Evolutionary conservation across 257 asterid species (phyloP).

Genomic region (Nicotiana knightiana): DNA sequence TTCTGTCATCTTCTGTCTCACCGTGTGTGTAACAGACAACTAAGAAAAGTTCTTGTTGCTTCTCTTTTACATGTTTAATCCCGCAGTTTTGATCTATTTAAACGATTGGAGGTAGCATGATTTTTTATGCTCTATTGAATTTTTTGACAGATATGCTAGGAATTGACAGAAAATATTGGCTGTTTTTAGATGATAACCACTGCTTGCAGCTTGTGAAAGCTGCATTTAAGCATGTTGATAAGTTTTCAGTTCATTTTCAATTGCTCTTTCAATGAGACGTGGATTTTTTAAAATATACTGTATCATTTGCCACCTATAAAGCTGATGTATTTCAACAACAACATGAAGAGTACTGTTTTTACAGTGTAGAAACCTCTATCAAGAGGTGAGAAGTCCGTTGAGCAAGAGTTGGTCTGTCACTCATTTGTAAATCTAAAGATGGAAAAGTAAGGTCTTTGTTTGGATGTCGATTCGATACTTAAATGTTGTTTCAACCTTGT

Average conservation of each 20-base stretch:
- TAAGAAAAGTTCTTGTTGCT: too few relatives aligned
- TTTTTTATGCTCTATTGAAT: neutral
- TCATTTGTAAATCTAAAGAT: slow-evolving; percentile 37
- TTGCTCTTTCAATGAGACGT: slow-evolving; percentile 47
- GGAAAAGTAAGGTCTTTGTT: slow-evolving; percentile 53
- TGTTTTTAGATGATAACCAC: slow-evolving; percentile 52
- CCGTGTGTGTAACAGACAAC: too few relatives aligned
- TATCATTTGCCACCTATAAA: slow-evolving; percentile 43
- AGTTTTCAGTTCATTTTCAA: slow-evolving; percentile 38
- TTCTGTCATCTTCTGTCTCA: too few relatives aligned
- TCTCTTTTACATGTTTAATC: too few relatives aligned
- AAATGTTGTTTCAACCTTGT: too few relatives aligned
- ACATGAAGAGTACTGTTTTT: slow-evolving; percentile 50
- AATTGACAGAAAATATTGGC: slow-evolving; percentile 18
- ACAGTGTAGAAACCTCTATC: slow-evolving; percentile 50
- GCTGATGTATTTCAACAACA: slow-evolving; percentile 33
- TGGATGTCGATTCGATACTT: slow-evolving; percentile 1
- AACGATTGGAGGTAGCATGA: neutral
- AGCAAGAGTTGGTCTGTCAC: slow-evolving; percentile 16
- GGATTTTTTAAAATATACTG: slow-evolving; percentile 43
- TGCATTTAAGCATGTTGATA: slow-evolving; percentile 86
- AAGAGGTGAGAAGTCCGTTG: slow-evolving; percentile 55
- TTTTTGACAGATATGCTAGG: neutral
- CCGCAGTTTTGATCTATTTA: too few relatives aligned
- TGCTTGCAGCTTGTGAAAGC: slow-evolving; percentile 84